Evolutionary conservation across 2,329 filamentous ascomycete genomes (phyloP), one percentile per base, ranked within the genome.

Genomic region (Sarocladium brachiariae): DNA sequence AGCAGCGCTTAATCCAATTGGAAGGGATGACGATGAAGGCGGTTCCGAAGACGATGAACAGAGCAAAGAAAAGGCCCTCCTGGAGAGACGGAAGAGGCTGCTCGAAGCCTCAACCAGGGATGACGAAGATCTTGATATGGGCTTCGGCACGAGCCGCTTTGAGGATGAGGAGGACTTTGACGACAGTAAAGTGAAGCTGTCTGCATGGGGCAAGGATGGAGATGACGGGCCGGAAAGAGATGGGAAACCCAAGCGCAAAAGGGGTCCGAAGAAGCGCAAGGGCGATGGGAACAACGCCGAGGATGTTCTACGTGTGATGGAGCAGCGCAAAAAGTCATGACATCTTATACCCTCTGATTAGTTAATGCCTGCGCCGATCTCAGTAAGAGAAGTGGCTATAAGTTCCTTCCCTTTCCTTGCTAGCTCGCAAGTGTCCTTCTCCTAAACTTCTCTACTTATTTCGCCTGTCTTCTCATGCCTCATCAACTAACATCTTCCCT

Each of bases 81-180:
- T 85, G 55, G 83, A 83, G 47, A 83, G 86, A 7, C 80, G 84
- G 49, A 85, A 82, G 65, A 85, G 80, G 56, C 86, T 96, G 72
- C 73, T 96, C 5, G 74, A 84, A 58, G 77, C 77, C 53, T 81
- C 83, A 51, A 86, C 87, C 57, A 80, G 91, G 45, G 92, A 97
- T 63, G 82, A 90, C 45, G 84, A 92, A 52, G 92, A 99, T 68
- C 78, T 99, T 70, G 93, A 99, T 62, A 81, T 97, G 75, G 92
- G 91, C 53, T 97, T 99, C 62, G 93, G 93, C 30, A 88, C 84
- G 18, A 93, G 86, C 61, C 79, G 92, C 24, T 85, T 89, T 60
- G 90, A 88, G 50, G 93, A 96, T 61, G 90, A 91, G 47, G 91
- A 91, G 53, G 91, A 95, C 56, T 79, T 86, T 56, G 87, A 90